Evolutionary conservation across 129 eudicot genomes (phyloP), one percentile per base, ranked within the genome.

Genomic region (Arctium minus): DNA sequence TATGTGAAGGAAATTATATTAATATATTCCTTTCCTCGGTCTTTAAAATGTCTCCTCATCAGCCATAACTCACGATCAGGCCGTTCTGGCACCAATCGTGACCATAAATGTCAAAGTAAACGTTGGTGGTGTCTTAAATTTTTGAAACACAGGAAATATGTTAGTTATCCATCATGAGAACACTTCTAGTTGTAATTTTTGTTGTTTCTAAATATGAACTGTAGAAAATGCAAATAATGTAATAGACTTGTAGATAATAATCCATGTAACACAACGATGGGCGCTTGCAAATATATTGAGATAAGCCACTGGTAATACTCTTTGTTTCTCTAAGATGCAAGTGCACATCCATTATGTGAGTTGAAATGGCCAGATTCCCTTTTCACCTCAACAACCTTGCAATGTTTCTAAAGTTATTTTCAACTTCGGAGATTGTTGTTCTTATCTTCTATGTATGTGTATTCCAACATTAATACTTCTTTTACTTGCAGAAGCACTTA

Each of bases 401-500:
- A 27, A 18, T 5, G 78, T 72, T 80, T 80, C 77, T 48, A 80
- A 69, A 70, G 44, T 18, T 44, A 4, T 60, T 12, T 30, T 30
- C 60, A 73, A 73, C 65, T 60, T 36, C 32, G 65, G 36, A 64
- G 69, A 30, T 22, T 10, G 22, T 33, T 79, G 22, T 60, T 44
- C 39, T 81, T 74, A 68, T 56, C 35, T 62, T 48, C 39, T 78
- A 73, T 40, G 12, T 75, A 44, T 36, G 62, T 15, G 40, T 79
- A 35, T 67, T 15, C 65, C 40, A 46, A 78, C 31, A 69, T 39
- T 77, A 70, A 29, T 79, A 76, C 29, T 79, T 85, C 29, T 44
- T 72, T 70, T 38, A 38, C 62, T 80, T 86, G 91, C 96, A 96
- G 99, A 96, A 85, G 91, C 92, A 37, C 92, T 96, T 62, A 89